Percentiles rank a stretch among this genome's conserved stretches.
Evolutionary conservation across 164 flowering plant species (phyloP).

Genomic region (Kingdonia uniflora): DNA sequence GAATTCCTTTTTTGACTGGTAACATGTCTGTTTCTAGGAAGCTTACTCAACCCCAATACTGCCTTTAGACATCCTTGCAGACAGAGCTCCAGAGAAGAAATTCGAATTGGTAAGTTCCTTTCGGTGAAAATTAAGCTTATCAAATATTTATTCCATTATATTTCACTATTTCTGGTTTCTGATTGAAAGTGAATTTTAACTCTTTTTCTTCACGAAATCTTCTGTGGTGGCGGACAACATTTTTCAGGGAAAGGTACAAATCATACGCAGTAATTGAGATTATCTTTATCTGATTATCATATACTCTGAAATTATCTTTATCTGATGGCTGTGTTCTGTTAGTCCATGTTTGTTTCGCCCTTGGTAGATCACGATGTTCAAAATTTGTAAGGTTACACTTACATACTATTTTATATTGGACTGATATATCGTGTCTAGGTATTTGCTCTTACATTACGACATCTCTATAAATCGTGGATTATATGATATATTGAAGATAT

Average conservation of each 20-base stretch:
- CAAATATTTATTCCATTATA: neutral
- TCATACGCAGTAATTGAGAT: neutral
- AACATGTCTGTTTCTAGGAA: conserved; percentile 30
- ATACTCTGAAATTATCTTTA: too few relatives aligned
- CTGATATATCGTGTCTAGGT: too few relatives aligned
- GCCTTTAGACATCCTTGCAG: conserved; percentile 83
- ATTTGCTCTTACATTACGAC: too few relatives aligned
- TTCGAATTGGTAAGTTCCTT: conserved; percentile 56
- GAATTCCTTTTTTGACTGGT: neutral
- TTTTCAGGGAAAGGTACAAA: conserved; percentile 72
- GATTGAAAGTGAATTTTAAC: neutral
- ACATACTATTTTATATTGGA: too few relatives aligned
- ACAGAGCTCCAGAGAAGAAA: conserved; percentile 68
- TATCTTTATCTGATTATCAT: too few relatives aligned
- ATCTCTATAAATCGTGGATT: too few relatives aligned
- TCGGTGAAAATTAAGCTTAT: neutral
- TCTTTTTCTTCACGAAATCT: conserved; percentile 4
- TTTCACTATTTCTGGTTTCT: too few relatives aligned
- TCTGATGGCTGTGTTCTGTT: too few relatives aligned
- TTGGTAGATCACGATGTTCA: too few relatives aligned
- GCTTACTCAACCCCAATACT: conserved; percentile 73
- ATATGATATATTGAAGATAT: too few relatives aligned
- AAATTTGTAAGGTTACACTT: too few relatives aligned
- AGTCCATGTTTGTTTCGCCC: too few relatives aligned
- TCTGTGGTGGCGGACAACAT: conserved; percentile 12